Base-by-base conservation (phyloP, 1,139 yeast genomes). In the Yamadazyma diddensiae region DNA sequence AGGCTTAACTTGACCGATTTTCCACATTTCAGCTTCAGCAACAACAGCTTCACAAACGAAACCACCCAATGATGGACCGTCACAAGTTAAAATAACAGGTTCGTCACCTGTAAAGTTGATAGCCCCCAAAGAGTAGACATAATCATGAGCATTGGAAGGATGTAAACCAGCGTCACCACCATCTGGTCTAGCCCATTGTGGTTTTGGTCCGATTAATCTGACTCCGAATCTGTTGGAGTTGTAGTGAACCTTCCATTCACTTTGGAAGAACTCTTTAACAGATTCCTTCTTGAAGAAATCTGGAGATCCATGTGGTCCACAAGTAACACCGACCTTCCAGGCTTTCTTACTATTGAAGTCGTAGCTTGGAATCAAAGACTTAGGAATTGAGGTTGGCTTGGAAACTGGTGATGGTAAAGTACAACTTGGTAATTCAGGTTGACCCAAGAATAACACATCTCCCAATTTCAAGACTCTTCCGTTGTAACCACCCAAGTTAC, bases 131-230 rank as follows among this genome's bases (percentile, higher is more conserved):
- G 97, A 86, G 58, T 92, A 92, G 33, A 90, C 97, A 55, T 92
- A 92, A 65, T 92, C 98, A 55, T 90, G 97, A 29, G 96, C 92
- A 61, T 92, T 92, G 12, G 97, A 88, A 34, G 98, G 98, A 65
- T 92, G 98, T 53, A 90, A 69, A 37, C 98, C 98, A 39, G 94
- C 97, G 54, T 88, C 96, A 36, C 97, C 98, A 62, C 97, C 98
- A 58, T 88, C 95, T n/a, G 73, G 59, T 64, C 97, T 79, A 7
- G 97, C 96, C 97, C 97, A 92, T 53, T 77, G 73, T 6, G 97
- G 98, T 58, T 88, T 90, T 38, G 97, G 97, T 30, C 97, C 98
- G 43, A 85, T 79, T 47, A 92, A 70, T 55, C 97, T 77, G 26
- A 92, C 94, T 55, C 97, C 98, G 59, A 90, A 90, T 59, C 97